phyloP scores from a whole-genome alignment of 1,284 basidiomycete genomes.

The Leccinum subrobustum region DNA sequence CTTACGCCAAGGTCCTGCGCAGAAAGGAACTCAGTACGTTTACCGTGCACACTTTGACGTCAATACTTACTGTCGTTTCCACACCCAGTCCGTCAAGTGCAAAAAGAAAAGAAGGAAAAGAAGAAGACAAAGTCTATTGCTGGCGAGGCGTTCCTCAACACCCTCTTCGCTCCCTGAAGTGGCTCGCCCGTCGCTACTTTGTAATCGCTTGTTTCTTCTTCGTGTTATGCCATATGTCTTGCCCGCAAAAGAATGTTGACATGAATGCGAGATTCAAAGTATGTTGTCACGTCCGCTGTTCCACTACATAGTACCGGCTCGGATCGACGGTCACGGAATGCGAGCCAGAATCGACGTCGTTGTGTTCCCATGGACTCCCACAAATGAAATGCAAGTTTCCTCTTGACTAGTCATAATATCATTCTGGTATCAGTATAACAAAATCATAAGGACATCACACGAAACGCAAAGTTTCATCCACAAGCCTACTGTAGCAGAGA shows the following conservation, averaged over 20 bases:
- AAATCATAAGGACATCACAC: background rate
- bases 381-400: background rate
- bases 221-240: constrained; percentile 16
- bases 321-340: no score
- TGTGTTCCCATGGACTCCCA: no score
- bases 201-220: constrained; percentile 5
- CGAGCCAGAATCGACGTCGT: no score
- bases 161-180: constrained; percentile 80
- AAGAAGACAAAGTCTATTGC: constrained; percentile 62
- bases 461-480: background rate
- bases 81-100: constrained; percentile 65
- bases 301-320: no score
- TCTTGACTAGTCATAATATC: background rate
- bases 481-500: background rate
- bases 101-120: constrained; percentile 67
- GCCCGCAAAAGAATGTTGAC: constrained; percentile 7
- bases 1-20: constrained; percentile 94
- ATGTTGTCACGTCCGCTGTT: background rate
- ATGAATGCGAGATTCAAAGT: background rate
- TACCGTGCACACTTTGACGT: background rate
- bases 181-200: background rate
- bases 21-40: constrained; percentile 82
- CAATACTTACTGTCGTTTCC: constrained; percentile 5
- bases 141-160: constrained; percentile 85
- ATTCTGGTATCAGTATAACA: background rate